Conservation (phyloP, 1,139 yeast species). For the Hansenula lynferdii region DNA sequence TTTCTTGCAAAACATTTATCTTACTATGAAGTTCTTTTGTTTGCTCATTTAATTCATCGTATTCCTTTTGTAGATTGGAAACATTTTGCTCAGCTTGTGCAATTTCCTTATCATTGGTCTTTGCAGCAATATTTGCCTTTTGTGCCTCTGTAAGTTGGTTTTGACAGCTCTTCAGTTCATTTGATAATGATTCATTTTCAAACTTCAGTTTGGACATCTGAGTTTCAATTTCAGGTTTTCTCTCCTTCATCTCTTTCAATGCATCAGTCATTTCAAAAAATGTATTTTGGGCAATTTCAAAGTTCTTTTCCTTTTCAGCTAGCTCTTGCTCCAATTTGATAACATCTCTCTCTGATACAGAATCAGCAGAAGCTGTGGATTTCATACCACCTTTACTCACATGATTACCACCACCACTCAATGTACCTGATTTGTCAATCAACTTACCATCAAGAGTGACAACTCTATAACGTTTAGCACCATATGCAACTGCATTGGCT, state of each 20-base stretch:
- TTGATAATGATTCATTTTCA: slow-evolving; percentile 59
- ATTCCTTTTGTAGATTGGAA: slow-evolving; percentile 32
- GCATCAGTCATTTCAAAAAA: slow-evolving; percentile 57
- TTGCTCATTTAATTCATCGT: slow-evolving; percentile 42
- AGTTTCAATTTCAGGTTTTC: slow-evolving; percentile 67
- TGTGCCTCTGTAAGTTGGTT: slow-evolving; percentile 27
- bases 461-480: slow-evolving; percentile 75
- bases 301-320: slow-evolving; percentile 49
- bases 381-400: slow-evolving; percentile 41
- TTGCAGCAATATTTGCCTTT: slow-evolving; percentile 15
- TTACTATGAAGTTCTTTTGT: slow-evolving; percentile 55
- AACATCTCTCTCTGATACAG: slow-evolving; percentile 55
- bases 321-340: slow-evolving; percentile 50
- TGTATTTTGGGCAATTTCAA: slow-evolving; percentile 46
- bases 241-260: slow-evolving; percentile 52
- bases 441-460: slow-evolving; percentile 91
- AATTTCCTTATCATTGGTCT: slow-evolving; percentile 32
- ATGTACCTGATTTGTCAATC: slow-evolving; percentile 93
- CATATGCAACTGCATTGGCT: slow-evolving; percentile 89
- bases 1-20: slow-evolving; percentile 60
- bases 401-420: slow-evolving; percentile 92
- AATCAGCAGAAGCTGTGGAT: slow-evolving; percentile 22
- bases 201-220: slow-evolving; percentile 54
- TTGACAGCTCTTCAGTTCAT: slow-evolving; percentile 21
- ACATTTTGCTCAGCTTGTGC: slow-evolving; percentile 35